Base-by-base conservation (phyloP, 2,329 filamentous ascomycete genomes). In the Arthrinium phaeospermum region DNA sequence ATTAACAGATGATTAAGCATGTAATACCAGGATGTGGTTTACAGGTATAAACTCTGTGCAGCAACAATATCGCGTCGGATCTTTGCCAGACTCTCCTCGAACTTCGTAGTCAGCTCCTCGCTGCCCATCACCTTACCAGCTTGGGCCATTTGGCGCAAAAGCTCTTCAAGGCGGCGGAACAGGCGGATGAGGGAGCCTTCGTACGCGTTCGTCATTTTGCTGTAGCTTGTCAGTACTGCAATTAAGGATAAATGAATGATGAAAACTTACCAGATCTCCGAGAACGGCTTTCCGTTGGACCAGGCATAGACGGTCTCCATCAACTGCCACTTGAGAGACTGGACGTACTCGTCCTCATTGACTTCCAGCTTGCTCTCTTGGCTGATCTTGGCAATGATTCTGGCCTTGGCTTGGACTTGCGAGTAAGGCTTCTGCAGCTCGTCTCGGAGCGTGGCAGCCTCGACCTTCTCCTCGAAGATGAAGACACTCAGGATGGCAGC, bases 161-260 rank as follows among this genome's bases (percentile, higher is more conserved):
- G 87, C 84, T 99, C 96, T 83, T 99, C 96, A 45, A 99, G 87
- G 27, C 96, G 93, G 71, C 96, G 93, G 90, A 99, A 99, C 51
- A 98, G 91, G 68, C 96, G 94, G 78, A 99, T 98, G 74, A 99
- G 86, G 72, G 94, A 98, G 73, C 96, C 96, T 85, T 99, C 96
- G 83, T 98, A 99, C 41, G 96, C 94, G 78, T 98, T 96, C 41
- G 96, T 98, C 95, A 99, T 98, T 94, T 97, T 97, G 85, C 96
- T 97, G 41, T 12, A 47, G 1, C 30, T 10, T 19, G n/a, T 24
- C 3, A 70, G 41, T n/a, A 46, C 34, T 37, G 34, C n/a, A n/a
- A 37, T 37, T 37, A 3, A 3, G 34, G 7, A 37, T 37, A 37
- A 37, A 37, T 37, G 34, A 37, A 37, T 37, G 34, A 7, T 7